These are phyloP conservation scores for Moesziomyces parantarcticus DNA, from an alignment of 1,284 basidiomycete genomes.

Conservation along the genomic window DNA sequence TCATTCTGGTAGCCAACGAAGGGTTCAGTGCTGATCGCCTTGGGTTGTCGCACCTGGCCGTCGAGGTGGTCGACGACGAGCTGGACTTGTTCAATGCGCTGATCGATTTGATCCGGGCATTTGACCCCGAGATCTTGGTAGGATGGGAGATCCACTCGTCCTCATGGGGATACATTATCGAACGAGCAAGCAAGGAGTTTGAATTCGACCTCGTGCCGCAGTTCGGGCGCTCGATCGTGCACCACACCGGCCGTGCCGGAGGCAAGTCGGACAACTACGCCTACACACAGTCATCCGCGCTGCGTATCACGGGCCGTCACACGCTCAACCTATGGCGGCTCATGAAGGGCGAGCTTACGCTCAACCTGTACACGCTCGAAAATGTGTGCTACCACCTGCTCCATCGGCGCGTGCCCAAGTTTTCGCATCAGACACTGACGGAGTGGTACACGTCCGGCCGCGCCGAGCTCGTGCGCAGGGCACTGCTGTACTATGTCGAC, in stretches of 20 bases:
- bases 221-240: conserved; percentile 65
- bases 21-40: conserved; percentile 34
- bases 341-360: conserved; percentile 83
- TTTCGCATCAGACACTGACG: conserved; percentile 76
- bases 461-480: conserved; percentile 22
- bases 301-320: conserved; percentile 87
- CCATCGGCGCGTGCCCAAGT: conserved; percentile 74
- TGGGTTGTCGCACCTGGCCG: conserved; percentile 52
- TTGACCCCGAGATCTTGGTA: conserved; percentile 89
- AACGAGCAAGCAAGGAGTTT: conserved; percentile 72
- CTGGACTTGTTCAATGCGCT: conserved; percentile 84
- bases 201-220: conserved; percentile 68
- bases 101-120: conserved; percentile 78
- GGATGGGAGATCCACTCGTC: conserved; percentile 91
- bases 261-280: conserved; percentile 57
- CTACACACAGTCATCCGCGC: conserved; percentile 85
- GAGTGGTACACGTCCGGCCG: conserved; percentile 74
- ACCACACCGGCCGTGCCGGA: conserved; percentile 53
- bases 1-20: conserved; percentile 38
- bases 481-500: conserved; percentile 55
- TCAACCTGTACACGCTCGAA: conserved; percentile 88
- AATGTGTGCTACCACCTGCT: conserved; percentile 76
- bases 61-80: conserved; percentile 78
- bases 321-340: conserved; percentile 92
- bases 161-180: conserved; percentile 89